Conservation (phyloP, 2,329 filamentous ascomycete species). For the Neobulgaria alba region DNA sequence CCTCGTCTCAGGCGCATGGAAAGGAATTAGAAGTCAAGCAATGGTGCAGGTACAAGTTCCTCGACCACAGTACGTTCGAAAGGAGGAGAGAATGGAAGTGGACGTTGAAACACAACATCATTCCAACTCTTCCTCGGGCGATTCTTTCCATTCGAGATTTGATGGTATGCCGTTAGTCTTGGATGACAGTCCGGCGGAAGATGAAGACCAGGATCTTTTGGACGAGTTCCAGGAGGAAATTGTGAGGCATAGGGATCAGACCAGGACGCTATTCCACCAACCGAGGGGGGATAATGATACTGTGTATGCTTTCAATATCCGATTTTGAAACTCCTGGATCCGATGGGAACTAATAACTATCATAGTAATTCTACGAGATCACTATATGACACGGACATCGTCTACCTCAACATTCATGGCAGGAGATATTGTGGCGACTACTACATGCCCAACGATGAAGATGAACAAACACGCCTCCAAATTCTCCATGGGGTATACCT, state of each 20-base stretch:
- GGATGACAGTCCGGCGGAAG: conserved; percentile 7
- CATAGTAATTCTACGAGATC: conserved; percentile 26
- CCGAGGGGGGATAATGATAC: conserved; percentile 16
- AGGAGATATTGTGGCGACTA: conserved; percentile 42
- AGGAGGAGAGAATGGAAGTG: neutral
- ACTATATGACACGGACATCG: conserved; percentile 24
- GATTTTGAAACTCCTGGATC: neutral
- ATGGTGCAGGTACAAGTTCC: conserved; percentile 2
- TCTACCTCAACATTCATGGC: conserved; percentile 38
- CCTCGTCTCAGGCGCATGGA: conserved; percentile 3
- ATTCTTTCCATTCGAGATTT: conserved; percentile 3
- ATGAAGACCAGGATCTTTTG: conserved; percentile 6
- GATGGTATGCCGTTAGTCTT: conserved; percentile 6
- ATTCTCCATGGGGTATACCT: conserved; percentile 24
- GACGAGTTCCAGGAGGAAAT: conserved; percentile 8
- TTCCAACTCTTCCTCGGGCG: neutral
- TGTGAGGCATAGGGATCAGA: conserved; percentile 3
- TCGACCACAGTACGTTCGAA: neutral
- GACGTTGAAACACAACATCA: too few species aligned
- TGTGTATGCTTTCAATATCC: conserved; percentile 15
- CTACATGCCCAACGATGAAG: conserved; percentile 27
- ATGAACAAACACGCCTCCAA: conserved; percentile 25
- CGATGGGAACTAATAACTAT: neutral
- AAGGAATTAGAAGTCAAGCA: neutral
- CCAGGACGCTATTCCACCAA: conserved; percentile 15